Evolutionary conservation across 768 basidiomycete species (phyloP), one percentile per base, ranked within the genome.

Genomic region (Panaeolus cyanescens): DNA sequence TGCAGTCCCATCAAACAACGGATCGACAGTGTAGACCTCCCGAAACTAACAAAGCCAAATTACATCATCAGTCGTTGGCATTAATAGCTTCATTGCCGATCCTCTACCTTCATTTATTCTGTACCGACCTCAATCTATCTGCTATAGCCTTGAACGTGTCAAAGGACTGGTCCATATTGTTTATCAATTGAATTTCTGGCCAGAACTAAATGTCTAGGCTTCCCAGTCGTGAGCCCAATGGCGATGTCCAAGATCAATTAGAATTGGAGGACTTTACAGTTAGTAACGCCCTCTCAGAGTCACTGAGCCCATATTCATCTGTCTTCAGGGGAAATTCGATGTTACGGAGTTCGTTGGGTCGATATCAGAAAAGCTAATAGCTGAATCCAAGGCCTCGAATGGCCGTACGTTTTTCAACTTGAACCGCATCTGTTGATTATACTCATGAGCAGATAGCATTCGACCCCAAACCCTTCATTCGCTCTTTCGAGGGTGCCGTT

Each of bases 391-490:
- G 73, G 84, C 83, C 39, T 85, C 87, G 69, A 80, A 93, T 30
- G 95, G 93, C 57, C 94, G 95, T 91, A 64, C 55, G 76, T 79
- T 32, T 20, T 50, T 9, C 33, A 34, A 54, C 31, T 36, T 22
- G 28, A n/a, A n/a, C 6, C n/a, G 12, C 4, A 15, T 25, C 32
- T 22, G n/a, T 54, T 40, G 25, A n/a, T 32, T 12, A 55, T 59
- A 34, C 22, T 45, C 22, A 36, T 32, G 34, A 31, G 15, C 12
- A n/a, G 60, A 20, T 42, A 95, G 94, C 96, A n/a, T 96, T 96
- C 69, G 89, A 96, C 68, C 94, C 96, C 4, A 90, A 91, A 68
- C 94, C 96, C 0, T 97, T 98, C 75, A 91, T 98, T 62, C 80
- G 85, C 57, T 95, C 92, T 3, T 96, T 99, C 64, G 97, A 99